Base-by-base conservation (phyloP, 768 basidiomycete species). In the Hypholoma sublateritium region DNA sequence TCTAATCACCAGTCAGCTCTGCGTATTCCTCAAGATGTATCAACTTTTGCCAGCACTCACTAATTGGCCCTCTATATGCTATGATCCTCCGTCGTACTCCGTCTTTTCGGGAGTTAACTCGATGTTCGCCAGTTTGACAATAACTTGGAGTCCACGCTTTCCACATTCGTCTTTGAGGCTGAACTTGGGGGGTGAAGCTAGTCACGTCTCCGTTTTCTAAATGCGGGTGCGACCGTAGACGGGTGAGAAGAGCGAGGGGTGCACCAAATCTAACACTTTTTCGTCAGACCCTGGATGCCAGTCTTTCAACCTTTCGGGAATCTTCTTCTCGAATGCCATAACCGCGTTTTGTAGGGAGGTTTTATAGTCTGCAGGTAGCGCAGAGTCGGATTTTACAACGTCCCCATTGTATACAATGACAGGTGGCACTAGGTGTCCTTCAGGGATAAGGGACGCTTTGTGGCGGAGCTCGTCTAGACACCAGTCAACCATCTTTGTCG, bases 201-300 rank as follows among this genome's bases (percentile, higher is more conserved):
- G 63, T 62, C 2, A 43, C 52, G 8, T 63, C 51, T 3, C 66
- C 63, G 12, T 61, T 54, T 7, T 45, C 24, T 6, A 71, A 22
- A 69, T 59, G 5, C 60, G 53, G 0, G 70, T 71, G 19, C 65
- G 66, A 8, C 69, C 73, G 53, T 78, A 78, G 6, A 74, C 66
- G 0, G 79, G 57, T 34, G 71, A 71, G 59, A 70, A 80, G 0
- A 79, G 68, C 1, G 78, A 75, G 35, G 80, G 79, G 50, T 81
- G 76, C 0, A 80, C 74, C 21, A 80, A 67, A 55, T 80, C 77
- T 39, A 77, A 72, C 0, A 80, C 79, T 48, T 73, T 73, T 5
- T 69, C 63, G 57, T 79, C 67, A 1, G 77, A 76, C 2, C 71
- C 68, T 5, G 79, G 79, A 59, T 80, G 79, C 79, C 79, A 81